Evolutionary conservation across 176 grass and related monocot genomes (phyloP), one percentile per base, ranked within the genome.

Genomic region (Puccinellia tenuiflora): DNA sequence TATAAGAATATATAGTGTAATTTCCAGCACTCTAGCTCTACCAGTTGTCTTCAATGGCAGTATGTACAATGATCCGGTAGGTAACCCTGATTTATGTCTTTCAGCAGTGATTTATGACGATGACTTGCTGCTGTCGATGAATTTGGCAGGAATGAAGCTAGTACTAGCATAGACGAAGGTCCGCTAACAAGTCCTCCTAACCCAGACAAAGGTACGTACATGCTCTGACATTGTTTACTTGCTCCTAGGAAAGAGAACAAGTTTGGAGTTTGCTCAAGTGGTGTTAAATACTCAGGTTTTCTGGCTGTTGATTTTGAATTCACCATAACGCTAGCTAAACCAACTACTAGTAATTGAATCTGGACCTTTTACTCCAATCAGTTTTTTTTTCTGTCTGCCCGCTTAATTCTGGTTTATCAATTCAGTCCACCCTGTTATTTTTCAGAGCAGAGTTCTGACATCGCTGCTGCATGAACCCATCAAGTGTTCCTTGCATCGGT

Each of bases 121-220:
- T 72, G 28, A 83, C 50, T 75, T 42, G 52, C 29, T 74, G 57
- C 30, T 45, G 30, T 57, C 29, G 55, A 61, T 79, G 56, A 57
- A 84, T 80, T 90, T 42, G 22, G 75, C 81, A 90, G 84, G 88
- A 87, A 80, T 69, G 60, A 87, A 84, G 80, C 76, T 70, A 82
- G 64, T 80, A 45, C 68, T 80, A 68, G 59, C 75, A 76, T 87
- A 79, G 61, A 79, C 51, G 68, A 68, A 79, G 52, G 60, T 73
- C 26, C 17, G 13, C 31, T 64, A 72, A 65, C 47, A 17, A 59
- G 29, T 68, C 54, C 57, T 25, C 79, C 38, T 90, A 86, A 86
- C 84, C 67, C 76, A 53, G 80, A 87, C 12, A 90, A 80, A 90
- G 85, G 88, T 90, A 73, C 64, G 15, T 90, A 73, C 64, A 21